phyloP scores from a whole-genome alignment of 495 filamentous ascomycete species.

The Friedmanniomyces simplex region DNA sequence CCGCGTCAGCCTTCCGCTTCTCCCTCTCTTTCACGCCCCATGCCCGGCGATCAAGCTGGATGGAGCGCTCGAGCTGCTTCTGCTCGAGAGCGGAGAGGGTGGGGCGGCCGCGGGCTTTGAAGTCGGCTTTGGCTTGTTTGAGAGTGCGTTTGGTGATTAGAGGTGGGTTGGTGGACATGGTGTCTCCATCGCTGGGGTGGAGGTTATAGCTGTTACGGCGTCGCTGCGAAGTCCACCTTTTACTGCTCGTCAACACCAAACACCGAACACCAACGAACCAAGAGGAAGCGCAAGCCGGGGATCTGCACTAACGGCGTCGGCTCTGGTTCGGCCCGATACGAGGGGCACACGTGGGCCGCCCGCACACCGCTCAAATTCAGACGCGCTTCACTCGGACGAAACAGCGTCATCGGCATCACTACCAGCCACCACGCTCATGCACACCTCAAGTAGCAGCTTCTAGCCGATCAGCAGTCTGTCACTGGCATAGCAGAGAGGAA shows the following conservation, averaged over 20 bases:
- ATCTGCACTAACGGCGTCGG: not conserved
- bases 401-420: not conserved
- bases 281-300: not conserved
- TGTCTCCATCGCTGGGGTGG: no score
- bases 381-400: not conserved
- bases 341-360: not conserved
- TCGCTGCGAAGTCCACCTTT: not conserved
- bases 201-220: no score
- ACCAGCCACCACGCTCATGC: no score
- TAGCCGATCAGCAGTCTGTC: no score
- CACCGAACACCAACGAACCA: not conserved
- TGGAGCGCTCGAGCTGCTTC: constrained; percentile 18
- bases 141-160: constrained; percentile 7
- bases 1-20: constrained; percentile 16
- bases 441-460: no score
- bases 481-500: no score
- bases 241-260: no score
- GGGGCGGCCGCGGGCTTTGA: constrained; percentile 17
- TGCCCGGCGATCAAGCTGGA: constrained; percentile 22
- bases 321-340: no score
- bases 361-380: not conserved
- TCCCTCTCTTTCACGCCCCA: constrained; percentile 14
- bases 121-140: constrained; percentile 22
- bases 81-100: constrained; percentile 17
- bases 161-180: not conserved